Percentiles rank a stretch among this genome's conserved stretches.
Evolutionary conservation across 345 rosid species (phyloP).

Genomic region (Abelmoschus esculentus): DNA sequence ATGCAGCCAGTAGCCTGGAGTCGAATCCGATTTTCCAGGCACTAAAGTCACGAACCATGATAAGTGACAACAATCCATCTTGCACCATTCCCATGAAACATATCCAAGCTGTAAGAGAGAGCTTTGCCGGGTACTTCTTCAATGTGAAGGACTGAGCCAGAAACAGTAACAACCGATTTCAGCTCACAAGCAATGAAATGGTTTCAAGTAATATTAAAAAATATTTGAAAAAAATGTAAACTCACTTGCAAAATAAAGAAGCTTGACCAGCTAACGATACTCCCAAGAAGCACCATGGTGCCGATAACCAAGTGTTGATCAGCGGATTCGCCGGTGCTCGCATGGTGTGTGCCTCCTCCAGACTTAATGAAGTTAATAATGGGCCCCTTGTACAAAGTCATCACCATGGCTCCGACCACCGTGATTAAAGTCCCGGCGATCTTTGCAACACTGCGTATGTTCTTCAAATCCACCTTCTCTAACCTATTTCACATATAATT

Average conservation of each 20-base stretch:
- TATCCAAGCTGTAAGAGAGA: constrained; percentile 66
- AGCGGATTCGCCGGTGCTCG: constrained; percentile 22
- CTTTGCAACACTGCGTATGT: constrained; percentile 60
- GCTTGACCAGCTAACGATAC: constrained; percentile 66
- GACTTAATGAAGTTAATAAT: constrained; percentile 38
- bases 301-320: constrained; percentile 64
- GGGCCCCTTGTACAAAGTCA: constrained; percentile 93
- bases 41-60: constrained; percentile 63
- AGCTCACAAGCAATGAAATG: background rate
- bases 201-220: background rate
- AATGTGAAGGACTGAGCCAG: constrained; percentile 59
- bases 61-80: constrained; percentile 48
- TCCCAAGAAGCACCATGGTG: constrained; percentile 54
- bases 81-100: constrained; percentile 79
- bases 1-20: constrained; percentile 65
- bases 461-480: constrained; percentile 57
- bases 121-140: constrained; percentile 76
- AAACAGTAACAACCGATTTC: background rate
- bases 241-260: constrained; percentile 78
- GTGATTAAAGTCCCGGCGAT: constrained; percentile 68
- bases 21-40: constrained; percentile 80
- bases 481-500: constrained; percentile 33
- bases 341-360: constrained; percentile 30
- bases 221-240: background rate
- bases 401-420: constrained; percentile 79